These are phyloP conservation scores for Penicillium fimorum DNA, from an alignment of 495 filamentous ascomycete species.

Conservation along the genomic window DNA sequence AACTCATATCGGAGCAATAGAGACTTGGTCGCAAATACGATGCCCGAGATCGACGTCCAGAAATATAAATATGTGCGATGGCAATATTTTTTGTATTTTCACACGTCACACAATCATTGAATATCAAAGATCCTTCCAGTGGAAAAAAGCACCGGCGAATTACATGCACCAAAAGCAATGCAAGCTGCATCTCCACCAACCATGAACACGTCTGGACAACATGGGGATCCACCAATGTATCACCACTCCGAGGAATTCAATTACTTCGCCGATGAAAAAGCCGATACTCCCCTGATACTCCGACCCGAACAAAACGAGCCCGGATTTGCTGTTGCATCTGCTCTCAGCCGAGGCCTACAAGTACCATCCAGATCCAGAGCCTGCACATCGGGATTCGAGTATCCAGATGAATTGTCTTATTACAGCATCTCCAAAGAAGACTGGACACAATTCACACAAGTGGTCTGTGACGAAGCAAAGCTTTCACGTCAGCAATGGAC, in stretches of 20 bases:
- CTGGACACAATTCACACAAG: conserved; percentile 34
- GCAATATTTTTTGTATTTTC: not conserved
- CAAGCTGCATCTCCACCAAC: not conserved
- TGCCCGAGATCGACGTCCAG: not conserved
- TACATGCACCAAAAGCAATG: not conserved
- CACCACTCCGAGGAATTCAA: conserved; percentile 3
- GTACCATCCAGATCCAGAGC: conserved; percentile 30
- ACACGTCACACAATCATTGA: not conserved
- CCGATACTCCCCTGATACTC: conserved; percentile 9
- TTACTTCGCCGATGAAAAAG: conserved; percentile 7
- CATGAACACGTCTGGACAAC: not conserved
- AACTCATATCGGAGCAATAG: not conserved
- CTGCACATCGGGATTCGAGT: conserved; percentile 36
- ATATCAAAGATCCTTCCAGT: not conserved
- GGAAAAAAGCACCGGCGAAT: not conserved
- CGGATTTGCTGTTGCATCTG: conserved; percentile 20
- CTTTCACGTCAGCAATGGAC: conserved; percentile 36
- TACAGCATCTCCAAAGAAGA: conserved; percentile 25
- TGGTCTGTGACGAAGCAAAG: conserved; percentile 31
- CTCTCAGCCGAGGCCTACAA: conserved; percentile 33
- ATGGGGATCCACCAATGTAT: conserved; percentile 17
- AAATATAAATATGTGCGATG: not conserved
- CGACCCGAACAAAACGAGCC: conserved; percentile 16
- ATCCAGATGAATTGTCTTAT: conserved; percentile 25
- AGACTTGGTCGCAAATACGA: not conserved